These are phyloP conservation scores for Closterium sp. DNA, from an alignment of 139 green algal genomes.

Conservation along the genomic window DNA sequence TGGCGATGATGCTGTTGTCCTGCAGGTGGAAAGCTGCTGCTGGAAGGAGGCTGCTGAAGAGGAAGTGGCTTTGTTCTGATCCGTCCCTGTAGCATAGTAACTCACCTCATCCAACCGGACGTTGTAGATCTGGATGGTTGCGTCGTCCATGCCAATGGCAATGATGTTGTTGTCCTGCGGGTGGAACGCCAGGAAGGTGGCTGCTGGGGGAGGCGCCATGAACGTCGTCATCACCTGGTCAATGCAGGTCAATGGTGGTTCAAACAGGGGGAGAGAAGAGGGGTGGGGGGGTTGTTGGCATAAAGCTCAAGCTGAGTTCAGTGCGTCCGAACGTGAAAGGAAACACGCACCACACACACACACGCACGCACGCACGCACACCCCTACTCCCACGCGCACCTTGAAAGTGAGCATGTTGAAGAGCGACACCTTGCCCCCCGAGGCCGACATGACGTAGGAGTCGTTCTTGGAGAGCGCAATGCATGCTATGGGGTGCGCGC, in stretches of 20 bases:
- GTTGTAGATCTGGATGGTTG: slow-evolving; percentile 55
- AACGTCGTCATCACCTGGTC: slow-evolving; percentile 55
- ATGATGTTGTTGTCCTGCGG: slow-evolving; percentile 58
- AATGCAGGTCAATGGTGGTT: too few species aligned
- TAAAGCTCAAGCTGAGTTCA: too few species aligned
- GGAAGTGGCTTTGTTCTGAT: neutral
- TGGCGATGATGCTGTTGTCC: slow-evolving; percentile 57
- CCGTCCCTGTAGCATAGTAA: neutral
- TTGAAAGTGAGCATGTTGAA: slow-evolving; percentile 59
- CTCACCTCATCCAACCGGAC: slow-evolving; percentile 50
- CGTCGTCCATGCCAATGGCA: slow-evolving; percentile 55
- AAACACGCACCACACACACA: neutral
- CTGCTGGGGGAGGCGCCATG: slow-evolving; percentile 48
- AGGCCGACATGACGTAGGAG: slow-evolving; percentile 55
- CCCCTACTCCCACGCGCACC: neutral
- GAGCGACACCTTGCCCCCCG: slow-evolving; percentile 51
- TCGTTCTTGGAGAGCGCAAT: slow-evolving; percentile 56
- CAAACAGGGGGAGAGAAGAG: too few species aligned
- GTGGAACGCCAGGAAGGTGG: slow-evolving; percentile 53
- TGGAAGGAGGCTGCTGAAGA: neutral
- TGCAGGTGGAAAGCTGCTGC: slow-evolving; percentile 38
- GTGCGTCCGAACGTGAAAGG: too few species aligned
- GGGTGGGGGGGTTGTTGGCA: too few species aligned
- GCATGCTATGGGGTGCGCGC: slow-evolving; percentile 26
- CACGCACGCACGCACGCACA: neutral